phyloP scores from a whole-genome alignment of 306 rosid genomes.

The Calophaca sinica region DNA sequence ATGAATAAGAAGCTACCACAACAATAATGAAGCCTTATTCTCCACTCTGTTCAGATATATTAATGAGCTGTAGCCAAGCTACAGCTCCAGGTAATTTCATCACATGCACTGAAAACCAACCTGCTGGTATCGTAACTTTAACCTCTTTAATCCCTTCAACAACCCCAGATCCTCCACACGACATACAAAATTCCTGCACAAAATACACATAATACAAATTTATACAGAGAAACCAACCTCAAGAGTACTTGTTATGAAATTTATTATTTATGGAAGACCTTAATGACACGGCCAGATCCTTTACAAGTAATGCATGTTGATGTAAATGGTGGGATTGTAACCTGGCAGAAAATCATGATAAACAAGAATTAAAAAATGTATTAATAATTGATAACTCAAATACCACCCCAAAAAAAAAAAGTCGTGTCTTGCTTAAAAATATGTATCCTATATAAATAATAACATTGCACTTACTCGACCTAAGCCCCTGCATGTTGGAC shows the following conservation, averaged over 20 bases:
- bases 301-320: constrained; percentile 88
- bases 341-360: constrained; percentile 57
- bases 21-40: constrained; percentile 16
- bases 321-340: constrained; percentile 94
- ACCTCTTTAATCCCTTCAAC: constrained; percentile 84
- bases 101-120: constrained; percentile 60
- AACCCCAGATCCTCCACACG: constrained; percentile 85
- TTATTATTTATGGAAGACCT: constrained; percentile 56
- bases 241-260: constrained; percentile 31
- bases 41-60: constrained; percentile 28
- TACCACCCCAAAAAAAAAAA: constrained; percentile 26
- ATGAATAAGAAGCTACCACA: constrained; percentile 36
- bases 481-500: constrained; percentile 89
- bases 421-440: constrained; percentile 36
- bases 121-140: constrained; percentile 89
- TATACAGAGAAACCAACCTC: constrained; percentile 36
- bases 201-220: constrained; percentile 41
- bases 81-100: constrained; percentile 35
- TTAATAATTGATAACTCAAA: constrained; percentile 23
- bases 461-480: constrained; percentile 85
- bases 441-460: constrained; percentile 41
- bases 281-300: constrained; percentile 77
- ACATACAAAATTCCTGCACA: constrained; percentile 72
- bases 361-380: constrained; percentile 38
- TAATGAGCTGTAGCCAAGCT: constrained; percentile 33